A percentile compares a stretch with the other conserved stretches of the same genome.
Evolutionary conservation across 495 filamentous ascomycete genomes (phyloP).

Genomic region (Talaromyces ruber): DNA sequence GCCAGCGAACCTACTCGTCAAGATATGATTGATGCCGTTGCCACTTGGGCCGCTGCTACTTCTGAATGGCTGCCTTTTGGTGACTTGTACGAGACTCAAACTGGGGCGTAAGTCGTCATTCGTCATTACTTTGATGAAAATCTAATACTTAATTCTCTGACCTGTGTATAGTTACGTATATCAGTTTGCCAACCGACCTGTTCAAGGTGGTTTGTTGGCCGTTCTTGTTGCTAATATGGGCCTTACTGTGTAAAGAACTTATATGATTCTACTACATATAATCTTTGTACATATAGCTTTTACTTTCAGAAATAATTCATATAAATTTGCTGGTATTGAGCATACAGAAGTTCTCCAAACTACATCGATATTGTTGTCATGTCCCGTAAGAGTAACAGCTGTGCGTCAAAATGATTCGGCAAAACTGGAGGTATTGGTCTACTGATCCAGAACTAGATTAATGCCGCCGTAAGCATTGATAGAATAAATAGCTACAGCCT

Average conservation of each 20-base stretch:
- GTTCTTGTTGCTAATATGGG: background rate
- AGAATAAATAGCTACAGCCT: background rate
- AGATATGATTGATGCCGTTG: slow-evolving; percentile 39
- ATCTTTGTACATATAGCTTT: background rate
- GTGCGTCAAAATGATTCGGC: too few relatives aligned
- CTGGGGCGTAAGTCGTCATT: slow-evolving; percentile 27
- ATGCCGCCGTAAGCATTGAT: too few relatives aligned
- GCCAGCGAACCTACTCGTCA: slow-evolving; percentile 24
- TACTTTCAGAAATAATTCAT: background rate
- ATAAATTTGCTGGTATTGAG: background rate
- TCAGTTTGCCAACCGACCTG: background rate
- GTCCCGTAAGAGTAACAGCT: too few relatives aligned
- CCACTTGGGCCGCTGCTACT: slow-evolving; percentile 45
- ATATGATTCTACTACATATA: slow-evolving; percentile 21
- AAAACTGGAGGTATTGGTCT: too few relatives aligned
- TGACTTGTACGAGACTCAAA: slow-evolving; percentile 43
- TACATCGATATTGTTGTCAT: background rate
- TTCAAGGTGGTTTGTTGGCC: slow-evolving; percentile 1
- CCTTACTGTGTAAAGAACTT: background rate
- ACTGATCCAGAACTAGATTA: too few relatives aligned
- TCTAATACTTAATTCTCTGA: slow-evolving; percentile 29
- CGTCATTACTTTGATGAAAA: background rate
- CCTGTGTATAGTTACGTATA: slow-evolving; percentile 26
- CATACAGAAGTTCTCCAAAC: background rate
- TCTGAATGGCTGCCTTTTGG: slow-evolving; percentile 43